Conservation (phyloP, 2,329 filamentous ascomycete species). For the Dissoconium aciculare region DNA sequence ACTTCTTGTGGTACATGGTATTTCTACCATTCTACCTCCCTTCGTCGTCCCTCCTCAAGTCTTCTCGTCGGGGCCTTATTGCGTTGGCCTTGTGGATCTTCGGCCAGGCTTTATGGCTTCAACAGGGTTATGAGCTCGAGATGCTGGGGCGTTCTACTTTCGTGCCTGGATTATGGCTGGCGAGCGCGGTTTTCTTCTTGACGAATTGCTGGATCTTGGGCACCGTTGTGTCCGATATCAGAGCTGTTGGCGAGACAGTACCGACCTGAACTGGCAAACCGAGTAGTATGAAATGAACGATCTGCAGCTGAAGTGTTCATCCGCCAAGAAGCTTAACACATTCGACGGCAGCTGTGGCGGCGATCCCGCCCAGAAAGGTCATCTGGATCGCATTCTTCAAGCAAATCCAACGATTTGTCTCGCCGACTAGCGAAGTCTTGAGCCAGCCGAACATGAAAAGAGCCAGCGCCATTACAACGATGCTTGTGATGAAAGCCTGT, state of each 20-base stretch:
- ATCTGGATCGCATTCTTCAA: constrained; percentile 49
- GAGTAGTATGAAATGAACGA: too few species aligned
- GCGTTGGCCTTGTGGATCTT: constrained; percentile 60
- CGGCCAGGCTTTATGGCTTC: constrained; percentile 45
- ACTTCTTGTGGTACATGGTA: constrained; percentile 96
- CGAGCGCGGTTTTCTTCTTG: constrained; percentile 64
- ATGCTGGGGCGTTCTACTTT: constrained; percentile 66
- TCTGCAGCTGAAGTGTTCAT: too few species aligned
- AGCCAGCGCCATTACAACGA: constrained; percentile 45
- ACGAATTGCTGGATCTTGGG: constrained; percentile 81
- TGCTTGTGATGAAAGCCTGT: constrained; percentile 43
- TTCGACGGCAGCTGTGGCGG: constrained; percentile 50
- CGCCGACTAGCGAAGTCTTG: constrained; percentile 42
- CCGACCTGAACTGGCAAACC: too few species aligned
- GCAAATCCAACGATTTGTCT: constrained; percentile 32
- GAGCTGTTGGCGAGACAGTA: too few species aligned
- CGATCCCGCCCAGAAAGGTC: constrained; percentile 47
- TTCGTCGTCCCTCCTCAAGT: constrained; percentile 52
- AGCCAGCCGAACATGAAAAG: constrained; percentile 50
- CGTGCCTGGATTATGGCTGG: constrained; percentile 64
- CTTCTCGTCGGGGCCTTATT: constrained; percentile 44
- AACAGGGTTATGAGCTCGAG: constrained; percentile 37
- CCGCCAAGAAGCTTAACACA: constrained; percentile 42
- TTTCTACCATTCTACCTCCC: constrained; percentile 87
- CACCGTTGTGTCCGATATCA: constrained; percentile 56